Evolutionary conservation across 768 basidiomycete genomes (phyloP), one percentile per base, ranked within the genome.

Genomic region (Leccinum broughii): DNA sequence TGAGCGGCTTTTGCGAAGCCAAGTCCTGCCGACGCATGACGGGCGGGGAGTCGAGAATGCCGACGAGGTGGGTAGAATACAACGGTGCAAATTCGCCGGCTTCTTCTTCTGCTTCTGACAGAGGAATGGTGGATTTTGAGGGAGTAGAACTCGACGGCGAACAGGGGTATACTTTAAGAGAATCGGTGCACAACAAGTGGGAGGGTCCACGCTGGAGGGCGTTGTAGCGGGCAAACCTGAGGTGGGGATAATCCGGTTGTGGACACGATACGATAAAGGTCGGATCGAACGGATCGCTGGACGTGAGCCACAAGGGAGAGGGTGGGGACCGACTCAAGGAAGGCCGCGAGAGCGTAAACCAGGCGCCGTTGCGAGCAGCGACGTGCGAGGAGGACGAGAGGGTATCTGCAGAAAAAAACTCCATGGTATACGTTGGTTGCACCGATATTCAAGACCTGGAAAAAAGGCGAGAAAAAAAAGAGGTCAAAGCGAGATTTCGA

Each of bases 31-130:
- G 71, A 32, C 69, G 70, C 67, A 76, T 69, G 54, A 72, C 68
- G 1, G 68, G 59, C 3, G 78, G 72, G 1, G 76, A 77, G 66
- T 77, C 75, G 55, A 77, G 70, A 24, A 76, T 57, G 15, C 77
- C 75, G 3, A 56, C 62, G 6, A 75, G 59, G 55, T 70, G 72
- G 2, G 70, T 68, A 28, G 62, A 68, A 37, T 74, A 75, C 51
- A 62, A 2, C 13, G 62, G 34, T 9, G 51, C 54, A 51, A 53
- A 60, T n/a, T 63, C 66, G 59, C 48, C 62, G 28, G 49, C 51
- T 54, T 72, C 68, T 62, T 67, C 72, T 62, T 69, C 72, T 63
- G 74, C 44, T 46, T 46, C 44, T 46, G 20, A 70, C 15, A 70
- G 57, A 20, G 68, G 56, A 22, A 74, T 41, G 50, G 66, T 64